Evolutionary conservation across 768 basidiomycete genomes (phyloP), one percentile per base, ranked within the genome.

Genomic region (Mycena olivaceomarginata): DNA sequence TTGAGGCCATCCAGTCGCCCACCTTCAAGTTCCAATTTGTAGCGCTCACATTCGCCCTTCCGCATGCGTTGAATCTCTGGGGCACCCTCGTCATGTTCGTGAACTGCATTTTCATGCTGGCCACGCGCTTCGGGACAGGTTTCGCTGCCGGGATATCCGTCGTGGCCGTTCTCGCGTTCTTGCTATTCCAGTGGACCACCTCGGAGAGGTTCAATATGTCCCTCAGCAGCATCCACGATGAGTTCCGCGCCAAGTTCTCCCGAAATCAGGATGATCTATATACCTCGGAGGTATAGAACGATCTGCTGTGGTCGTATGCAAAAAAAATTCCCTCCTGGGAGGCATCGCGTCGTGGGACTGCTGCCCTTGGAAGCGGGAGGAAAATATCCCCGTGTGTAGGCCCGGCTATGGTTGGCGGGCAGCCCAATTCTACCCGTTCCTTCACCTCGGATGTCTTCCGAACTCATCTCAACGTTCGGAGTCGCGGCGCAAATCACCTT

Each of bases 21-120:
- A 83, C 72, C 12, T 83, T 87, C 70, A 89, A 89, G 22, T 92
- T 92, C 81, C 88, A 91, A 66, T 84, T 86, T 45, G 84, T 87
- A 9, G 90, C 92, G 15, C 83, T 94, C 25, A 83, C 85, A 0
- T 93, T 89, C 79, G 85, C 91, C 39, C 85, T 93, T 5, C 94
- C 94, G 0, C 88, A 87, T 70, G 88, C 91, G 0, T 81, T 90
- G 22, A 89, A 89, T 76, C 81, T 93, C 45, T 93, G 91, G 90
- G 88, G 89, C 43, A 77, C 86, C 37, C 48, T 85, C 15, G 65
- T 81, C 13, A 84, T 89, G 69, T 81, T 85, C 56, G 69, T 81
- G 18, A 88, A 90, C 75, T 82, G 85, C 77, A 48, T 85, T 11
- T 68, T 85, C 60, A 76, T 87, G 66, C 51, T 86, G 40, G 76